Conservation (phyloP, 2,329 filamentous ascomycete species). For the Trichothecium sympodiale region DNA sequence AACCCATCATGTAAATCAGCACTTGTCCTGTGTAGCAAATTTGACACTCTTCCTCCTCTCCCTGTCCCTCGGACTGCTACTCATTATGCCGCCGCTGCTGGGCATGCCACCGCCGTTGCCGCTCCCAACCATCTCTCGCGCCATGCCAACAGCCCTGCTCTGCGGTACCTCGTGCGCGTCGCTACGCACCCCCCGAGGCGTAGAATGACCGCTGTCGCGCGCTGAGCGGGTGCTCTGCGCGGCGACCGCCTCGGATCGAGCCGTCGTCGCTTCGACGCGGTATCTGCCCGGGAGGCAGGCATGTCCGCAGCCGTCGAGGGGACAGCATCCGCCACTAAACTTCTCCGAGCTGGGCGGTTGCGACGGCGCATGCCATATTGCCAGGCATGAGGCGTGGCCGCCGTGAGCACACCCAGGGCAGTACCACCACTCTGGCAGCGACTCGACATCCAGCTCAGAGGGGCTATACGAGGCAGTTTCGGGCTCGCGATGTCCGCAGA, state of each 20-base stretch:
- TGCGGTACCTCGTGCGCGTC: slow-evolving; percentile 45
- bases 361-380: slow-evolving; percentile 42
- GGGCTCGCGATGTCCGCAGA: slow-evolving; percentile 44
- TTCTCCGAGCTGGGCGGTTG: slow-evolving; percentile 14
- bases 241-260: slow-evolving; percentile 39
- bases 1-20: too few relatives aligned
- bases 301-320: slow-evolving; percentile 54
- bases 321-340: slow-evolving; percentile 47
- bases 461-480: slow-evolving; percentile 29
- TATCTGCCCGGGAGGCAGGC: slow-evolving; percentile 49
- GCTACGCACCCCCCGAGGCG: slow-evolving; percentile 22
- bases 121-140: slow-evolving; percentile 38
- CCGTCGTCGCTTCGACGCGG: slow-evolving; percentile 33
- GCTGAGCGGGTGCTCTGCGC: slow-evolving; percentile 12
- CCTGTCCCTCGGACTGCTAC: slow-evolving; percentile 39
- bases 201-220: slow-evolving; percentile 8
- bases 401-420: slow-evolving; percentile 53
- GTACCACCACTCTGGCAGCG: slow-evolving; percentile 46
- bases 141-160: slow-evolving; percentile 49
- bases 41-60: slow-evolving; percentile 56
- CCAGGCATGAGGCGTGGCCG: slow-evolving; percentile 48
- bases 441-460: slow-evolving; percentile 15
- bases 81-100: slow-evolving; percentile 25
- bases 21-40: slow-evolving; percentile 35
- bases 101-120: slow-evolving; percentile 11